Percentiles rank a stretch among this genome's conserved stretches.
phyloP scores from a whole-genome alignment of 2,329 filamentous ascomycete genomes.

The Hypoxylon sp. region DNA sequence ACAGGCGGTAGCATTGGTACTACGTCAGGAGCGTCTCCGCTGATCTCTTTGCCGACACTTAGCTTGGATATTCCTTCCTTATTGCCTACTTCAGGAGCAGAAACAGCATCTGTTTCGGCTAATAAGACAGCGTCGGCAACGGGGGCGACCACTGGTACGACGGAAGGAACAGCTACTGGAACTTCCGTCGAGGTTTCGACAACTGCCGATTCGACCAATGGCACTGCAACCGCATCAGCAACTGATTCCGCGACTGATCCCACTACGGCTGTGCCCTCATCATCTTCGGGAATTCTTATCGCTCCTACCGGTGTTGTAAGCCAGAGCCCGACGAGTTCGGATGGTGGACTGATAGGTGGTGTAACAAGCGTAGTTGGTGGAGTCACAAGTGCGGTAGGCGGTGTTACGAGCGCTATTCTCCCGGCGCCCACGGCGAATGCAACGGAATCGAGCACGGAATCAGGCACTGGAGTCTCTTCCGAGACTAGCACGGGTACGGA shows the following conservation, averaged over 20 bases:
- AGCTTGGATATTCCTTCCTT: constrained; percentile 38
- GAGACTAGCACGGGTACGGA: constrained; percentile 24
- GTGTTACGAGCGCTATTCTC: constrained; percentile 35
- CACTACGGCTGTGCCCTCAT: constrained; percentile 27
- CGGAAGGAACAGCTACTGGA: constrained; percentile 26
- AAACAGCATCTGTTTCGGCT: constrained; percentile 19
- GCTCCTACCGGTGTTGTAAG: constrained; percentile 52
- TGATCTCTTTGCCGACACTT: constrained; percentile 45
- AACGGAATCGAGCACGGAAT: constrained; percentile 43
- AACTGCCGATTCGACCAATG: constrained; percentile 24
- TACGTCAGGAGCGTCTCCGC: constrained; percentile 31
- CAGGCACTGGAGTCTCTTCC: constrained; percentile 6
- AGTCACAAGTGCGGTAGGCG: constrained; percentile 33
- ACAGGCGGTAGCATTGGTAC: constrained; percentile 35
- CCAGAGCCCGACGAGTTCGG: constrained; percentile 36
- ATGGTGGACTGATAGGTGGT: constrained; percentile 45
- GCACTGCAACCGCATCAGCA: constrained; percentile 20
- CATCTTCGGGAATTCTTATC: constrained; percentile 50
- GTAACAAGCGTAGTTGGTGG: constrained; percentile 40
- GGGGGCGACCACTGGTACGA: constrained; percentile 21
- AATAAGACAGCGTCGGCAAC: constrained; percentile 10
- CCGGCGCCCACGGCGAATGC: constrained; percentile 36
- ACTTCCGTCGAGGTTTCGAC: constrained; percentile 11
- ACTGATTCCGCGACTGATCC: constrained; percentile 30
- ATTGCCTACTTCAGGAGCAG: constrained; percentile 17